Percentiles rank a stretch among this genome's conserved stretches.
These are phyloP conservation scores for Setaria italica DNA, from an alignment of 202 grass and related monocot genomes.

Conservation along the genomic window DNA sequence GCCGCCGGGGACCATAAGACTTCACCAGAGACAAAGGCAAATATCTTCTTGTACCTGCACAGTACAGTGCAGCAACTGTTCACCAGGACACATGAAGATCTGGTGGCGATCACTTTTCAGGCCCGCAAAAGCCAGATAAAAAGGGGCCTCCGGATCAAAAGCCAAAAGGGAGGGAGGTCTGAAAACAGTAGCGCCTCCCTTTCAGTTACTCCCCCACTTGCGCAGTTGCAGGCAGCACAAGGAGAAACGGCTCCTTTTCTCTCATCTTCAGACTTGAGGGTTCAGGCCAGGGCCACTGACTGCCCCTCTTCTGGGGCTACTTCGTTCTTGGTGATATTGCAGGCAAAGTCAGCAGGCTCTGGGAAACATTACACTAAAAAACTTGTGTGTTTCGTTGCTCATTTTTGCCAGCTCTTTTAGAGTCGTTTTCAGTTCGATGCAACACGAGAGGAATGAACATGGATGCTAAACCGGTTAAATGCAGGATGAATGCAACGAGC, in stretches of 20 bases:
- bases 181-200: conserved; percentile 40
- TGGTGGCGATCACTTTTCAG: neutral
- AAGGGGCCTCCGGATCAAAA: neutral
- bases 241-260: neutral
- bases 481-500: conserved; percentile 5
- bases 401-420: neutral
- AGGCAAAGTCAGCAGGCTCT: neutral
- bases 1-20: conserved; percentile 22
- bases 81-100: neutral
- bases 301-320: neutral
- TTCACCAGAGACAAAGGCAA: neutral
- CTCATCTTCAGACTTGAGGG: neutral
- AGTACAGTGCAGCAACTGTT: neutral
- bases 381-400: neutral
- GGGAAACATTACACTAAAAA: neutral
- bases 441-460: conserved; percentile 18
- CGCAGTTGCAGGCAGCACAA: neutral
- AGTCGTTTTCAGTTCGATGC: neutral
- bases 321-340: neutral
- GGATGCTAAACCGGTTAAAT: conserved; percentile 27
- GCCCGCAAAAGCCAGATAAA: no score
- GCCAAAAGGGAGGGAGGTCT: neutral
- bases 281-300: neutral
- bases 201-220: conserved; percentile 22
- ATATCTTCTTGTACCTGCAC: neutral